Base-by-base conservation (phyloP, 2,329 filamentous ascomycete species). In the Diaporthe sp. region DNA sequence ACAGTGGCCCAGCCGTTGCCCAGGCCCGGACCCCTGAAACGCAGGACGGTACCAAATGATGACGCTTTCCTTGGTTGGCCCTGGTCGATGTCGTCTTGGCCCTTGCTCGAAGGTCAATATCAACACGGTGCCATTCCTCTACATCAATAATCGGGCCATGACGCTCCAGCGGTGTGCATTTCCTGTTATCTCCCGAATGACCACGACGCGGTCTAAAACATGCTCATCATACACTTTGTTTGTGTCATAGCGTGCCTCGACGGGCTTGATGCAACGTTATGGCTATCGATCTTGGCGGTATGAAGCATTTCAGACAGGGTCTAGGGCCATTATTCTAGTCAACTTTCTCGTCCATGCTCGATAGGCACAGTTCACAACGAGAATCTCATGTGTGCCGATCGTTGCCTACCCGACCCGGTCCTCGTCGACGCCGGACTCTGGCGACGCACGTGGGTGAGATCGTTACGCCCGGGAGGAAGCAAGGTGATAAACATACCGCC, bases 41-140 rank as follows among this genome's bases (percentile, higher is more conserved):
- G 71, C 80, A 82, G 10, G 86, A 87, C 55, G 86, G 87, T 79
- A 82, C 84, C 70, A 88, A 88, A 78, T 80, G 79, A 80, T 51
- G 3, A 9, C 6, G 10, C 30, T 58, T 19, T 42, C 22, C 17
- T 35, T 47, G 25, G 81, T 86, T 84, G 81, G 72, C 59, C 39
- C 44, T 56, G 56, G 39, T 63, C 37, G 68, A 65, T 56, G 39
- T 51, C 35, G 50, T 79, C 72, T 72, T 61, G 66, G 74, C 68
- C 70, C 66, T 53, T 65, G 73, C 72, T 76, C 70, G 76, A 75
- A 75, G 72, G 77, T 71, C 77, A 79, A 71, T 75, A 78, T 75
- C 65, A 39, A 53, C 32, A 55, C 47, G 50, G 75, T 78, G 76
- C 75, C 75, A 77, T 75, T 76, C 74, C 77, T 77, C 75, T 69